Evolutionary conservation across 2,329 filamentous ascomycete species (phyloP).

Genomic region (Penicillium sp.): DNA sequence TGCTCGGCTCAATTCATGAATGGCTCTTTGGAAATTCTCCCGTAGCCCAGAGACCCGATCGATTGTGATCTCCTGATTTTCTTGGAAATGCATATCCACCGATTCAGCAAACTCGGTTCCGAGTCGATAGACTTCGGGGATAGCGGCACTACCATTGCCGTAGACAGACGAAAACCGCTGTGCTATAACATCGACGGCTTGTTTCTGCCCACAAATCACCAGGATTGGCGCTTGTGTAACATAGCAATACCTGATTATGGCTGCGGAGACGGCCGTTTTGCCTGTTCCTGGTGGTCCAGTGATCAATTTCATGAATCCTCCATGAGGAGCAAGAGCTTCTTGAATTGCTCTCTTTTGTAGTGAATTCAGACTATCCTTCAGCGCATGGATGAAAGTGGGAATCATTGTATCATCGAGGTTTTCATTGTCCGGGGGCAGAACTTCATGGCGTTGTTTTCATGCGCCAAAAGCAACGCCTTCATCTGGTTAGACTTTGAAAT

Average conservation of each 20-base stretch:
- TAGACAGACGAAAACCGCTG: neutral
- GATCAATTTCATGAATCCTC: neutral
- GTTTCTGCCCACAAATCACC: neutral
- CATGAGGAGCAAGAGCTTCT: neutral
- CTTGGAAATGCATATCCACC: neutral
- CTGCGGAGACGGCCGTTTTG: neutral
- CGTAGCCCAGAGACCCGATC: no score
- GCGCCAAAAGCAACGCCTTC: no score
- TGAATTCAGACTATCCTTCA: neutral
- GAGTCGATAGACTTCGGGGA: neutral
- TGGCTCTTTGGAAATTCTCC: no score
- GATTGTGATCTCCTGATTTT: no score
- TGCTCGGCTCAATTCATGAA: no score
- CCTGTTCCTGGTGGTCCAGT: neutral
- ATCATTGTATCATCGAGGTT: no score
- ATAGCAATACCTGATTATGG: neutral
- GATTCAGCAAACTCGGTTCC: neutral
- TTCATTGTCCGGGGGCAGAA: no score
- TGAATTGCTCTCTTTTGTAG: neutral
- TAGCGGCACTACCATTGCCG: neutral
- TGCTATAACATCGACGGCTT: neutral
- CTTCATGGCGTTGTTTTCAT: no score
- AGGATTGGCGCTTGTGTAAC: neutral
- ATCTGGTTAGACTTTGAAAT: no score
- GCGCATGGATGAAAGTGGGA: no score